Base-by-base conservation (phyloP, 1,284 basidiomycete species). In the Cutaneotrichosporon spelunceum region DNA sequence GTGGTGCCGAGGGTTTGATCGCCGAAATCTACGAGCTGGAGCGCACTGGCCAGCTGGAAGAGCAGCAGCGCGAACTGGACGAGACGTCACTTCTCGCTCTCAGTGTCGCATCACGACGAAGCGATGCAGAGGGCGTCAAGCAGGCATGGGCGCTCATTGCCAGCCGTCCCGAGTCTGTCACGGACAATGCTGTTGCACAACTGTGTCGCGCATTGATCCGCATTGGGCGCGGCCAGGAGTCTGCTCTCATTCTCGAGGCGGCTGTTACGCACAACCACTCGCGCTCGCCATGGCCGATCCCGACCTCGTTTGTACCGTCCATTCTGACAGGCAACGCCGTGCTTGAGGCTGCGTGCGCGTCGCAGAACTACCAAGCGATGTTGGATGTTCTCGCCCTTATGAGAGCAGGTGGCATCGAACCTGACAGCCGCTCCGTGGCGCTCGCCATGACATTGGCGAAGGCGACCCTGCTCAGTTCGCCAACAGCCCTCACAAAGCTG, bases 351-450 rank as follows among this genome's bases (percentile, higher is more conserved):
- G 47, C 61, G 16, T 39, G 56, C 19, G 30, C 29, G 10, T 11
- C 21, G 7, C 13, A 60, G 9, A 64, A 65, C 9, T 61, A 65
- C 52, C 23, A 53, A 11, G 67, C 65, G 2, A 29, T 72, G 5
- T 21, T 61, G 24, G 36, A 36, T 3, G 55, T 67, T 4, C 53
- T 62, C 1, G 36, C 34, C 2, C 53, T 72, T 10, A 67, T 71
- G 66, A 53, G 59, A 7, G 55, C 57, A 29, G 61, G 60, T 0
- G 16, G 54, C 0, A 62, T 76, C 24, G 30, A 57, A 19, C 68
- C 74, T 2, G 69, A 78, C 60, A 61, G 64, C 19, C 58, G 57
- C 9, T 72, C 74, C 1, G 45, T 76, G 24, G 60, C 63, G 9
- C 58, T 64, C 47, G 61, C 74, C 26, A 62, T 76, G 36, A 65